Evolutionary conservation across 2,329 filamentous ascomycete species (phyloP).

Genomic region (Atkinsonella texensis): DNA sequence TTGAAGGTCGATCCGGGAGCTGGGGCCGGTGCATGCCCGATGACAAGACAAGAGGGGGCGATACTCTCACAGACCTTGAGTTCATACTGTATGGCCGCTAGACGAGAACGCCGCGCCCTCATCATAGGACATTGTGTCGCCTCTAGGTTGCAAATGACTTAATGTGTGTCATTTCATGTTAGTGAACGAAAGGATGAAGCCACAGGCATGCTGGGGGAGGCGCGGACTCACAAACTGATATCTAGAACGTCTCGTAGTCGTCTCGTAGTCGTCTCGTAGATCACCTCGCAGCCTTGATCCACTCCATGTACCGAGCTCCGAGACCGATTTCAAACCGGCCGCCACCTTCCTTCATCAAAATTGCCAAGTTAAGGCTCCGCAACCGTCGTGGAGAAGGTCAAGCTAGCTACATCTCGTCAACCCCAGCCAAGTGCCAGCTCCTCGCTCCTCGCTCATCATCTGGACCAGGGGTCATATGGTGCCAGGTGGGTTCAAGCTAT

Average conservation of each 20-base stretch:
- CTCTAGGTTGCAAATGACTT: constrained; percentile 3
- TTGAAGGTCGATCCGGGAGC: background rate
- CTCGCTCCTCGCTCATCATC: constrained; percentile 1
- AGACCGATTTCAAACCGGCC: constrained; percentile 19
- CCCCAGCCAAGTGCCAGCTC: background rate
- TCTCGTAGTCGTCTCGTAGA: too few species aligned
- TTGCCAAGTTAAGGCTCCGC: constrained; percentile 12
- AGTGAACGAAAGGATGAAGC: too few species aligned
- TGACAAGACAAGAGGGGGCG: constrained; percentile 20
- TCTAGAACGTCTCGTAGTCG: constrained; percentile 22
- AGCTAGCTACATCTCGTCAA: background rate
- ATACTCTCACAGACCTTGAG: constrained; percentile 23
- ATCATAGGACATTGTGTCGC: background rate
- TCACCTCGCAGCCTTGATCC: constrained; percentile 18
- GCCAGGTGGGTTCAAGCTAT: constrained; percentile 5
- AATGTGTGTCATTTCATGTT: too few species aligned
- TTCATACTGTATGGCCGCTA: constrained; percentile 15
- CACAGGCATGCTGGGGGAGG: too few species aligned
- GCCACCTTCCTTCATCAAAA: constrained; percentile 21
- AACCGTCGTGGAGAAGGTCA: constrained; percentile 1
- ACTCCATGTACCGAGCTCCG: constrained; percentile 25
- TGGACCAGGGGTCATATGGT: background rate
- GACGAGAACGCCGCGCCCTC: constrained; percentile 7
- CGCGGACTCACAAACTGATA: constrained; percentile 18
- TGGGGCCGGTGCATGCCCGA: constrained; percentile 9